phyloP scores from a whole-genome alignment of 495 filamentous ascomycete genomes.

The Margaritispora aquatica region DNA sequence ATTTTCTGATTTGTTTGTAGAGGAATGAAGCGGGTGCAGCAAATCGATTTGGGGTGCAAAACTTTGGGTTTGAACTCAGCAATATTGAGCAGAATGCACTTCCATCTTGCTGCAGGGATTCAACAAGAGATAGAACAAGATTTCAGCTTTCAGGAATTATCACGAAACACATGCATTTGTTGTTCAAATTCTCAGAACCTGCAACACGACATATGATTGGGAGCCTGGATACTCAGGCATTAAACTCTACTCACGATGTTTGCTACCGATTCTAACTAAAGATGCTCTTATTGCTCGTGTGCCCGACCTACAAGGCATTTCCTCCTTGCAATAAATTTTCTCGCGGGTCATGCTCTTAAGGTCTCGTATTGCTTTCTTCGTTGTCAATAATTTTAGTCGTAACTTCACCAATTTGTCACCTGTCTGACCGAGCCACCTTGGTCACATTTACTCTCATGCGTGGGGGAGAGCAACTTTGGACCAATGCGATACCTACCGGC shows the following conservation, averaged over 20 bases:
- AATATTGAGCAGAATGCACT: neutral
- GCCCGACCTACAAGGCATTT: neutral
- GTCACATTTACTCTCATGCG: neutral
- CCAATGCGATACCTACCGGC: conserved; percentile 20
- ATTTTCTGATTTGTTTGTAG: neutral
- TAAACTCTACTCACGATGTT: neutral
- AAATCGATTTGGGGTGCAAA: neutral
- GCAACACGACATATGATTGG: neutral
- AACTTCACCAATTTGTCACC: neutral
- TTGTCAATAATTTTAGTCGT: neutral
- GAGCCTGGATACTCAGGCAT: neutral
- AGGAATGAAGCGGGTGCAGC: conserved; percentile 1
- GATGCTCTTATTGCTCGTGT: neutral
- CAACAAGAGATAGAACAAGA: neutral
- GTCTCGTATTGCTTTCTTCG: no score
- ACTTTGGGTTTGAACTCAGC: neutral
- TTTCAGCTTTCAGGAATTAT: neutral
- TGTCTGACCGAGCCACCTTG: neutral
- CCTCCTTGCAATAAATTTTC: no score
- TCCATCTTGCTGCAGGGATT: neutral
- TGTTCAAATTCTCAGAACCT: neutral
- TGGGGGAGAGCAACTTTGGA: neutral
- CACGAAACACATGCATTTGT: neutral
- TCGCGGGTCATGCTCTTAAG: no score
- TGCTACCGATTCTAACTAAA: neutral